Evolutionary conservation across 306 rosid genomes (phyloP).

Genomic region (Quercus gilva): DNA sequence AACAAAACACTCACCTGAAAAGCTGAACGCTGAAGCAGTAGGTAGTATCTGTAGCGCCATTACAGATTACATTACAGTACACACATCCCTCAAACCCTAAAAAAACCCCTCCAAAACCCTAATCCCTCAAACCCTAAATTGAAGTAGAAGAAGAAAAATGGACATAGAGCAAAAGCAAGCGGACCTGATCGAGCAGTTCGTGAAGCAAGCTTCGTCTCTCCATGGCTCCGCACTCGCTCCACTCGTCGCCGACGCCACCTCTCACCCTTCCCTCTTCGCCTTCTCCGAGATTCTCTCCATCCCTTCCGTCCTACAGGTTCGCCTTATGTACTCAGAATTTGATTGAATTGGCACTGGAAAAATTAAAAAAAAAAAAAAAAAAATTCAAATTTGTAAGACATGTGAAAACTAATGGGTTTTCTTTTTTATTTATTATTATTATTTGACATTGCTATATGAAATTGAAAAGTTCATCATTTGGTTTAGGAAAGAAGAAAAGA

Average conservation of each 20-base stretch:
- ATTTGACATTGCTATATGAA: background rate
- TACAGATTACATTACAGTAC: too few relatives aligned
- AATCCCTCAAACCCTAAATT: too few relatives aligned
- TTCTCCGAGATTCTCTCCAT: slow-evolving; percentile 87
- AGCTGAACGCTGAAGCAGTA: background rate
- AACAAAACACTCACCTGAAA: too few relatives aligned
- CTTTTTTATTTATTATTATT: background rate
- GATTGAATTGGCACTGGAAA: too few relatives aligned
- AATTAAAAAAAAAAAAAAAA: too few relatives aligned
- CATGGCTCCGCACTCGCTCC: slow-evolving; percentile 52
- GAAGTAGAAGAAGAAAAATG: slow-evolving; percentile 29
- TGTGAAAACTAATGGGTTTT: background rate
- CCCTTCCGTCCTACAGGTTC: slow-evolving; percentile 71
- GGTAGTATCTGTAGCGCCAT: background rate
- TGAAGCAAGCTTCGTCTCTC: slow-evolving; percentile 60
- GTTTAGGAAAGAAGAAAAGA: background rate
- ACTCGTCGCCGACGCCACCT: slow-evolving; percentile 65
- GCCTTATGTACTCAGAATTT: background rate
- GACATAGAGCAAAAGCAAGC: slow-evolving; percentile 85
- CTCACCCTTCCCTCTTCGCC: slow-evolving; percentile 84
- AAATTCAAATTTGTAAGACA: too few relatives aligned
- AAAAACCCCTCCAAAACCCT: too few relatives aligned
- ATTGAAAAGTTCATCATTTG: background rate
- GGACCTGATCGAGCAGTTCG: slow-evolving; percentile 75
- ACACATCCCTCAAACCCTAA: too few relatives aligned